Percentiles rank a stretch among this genome's conserved stretches.
Evolutionary conservation across 2,329 filamentous ascomycete species (phyloP).

Genomic region (Bipolaris gigantea): DNA sequence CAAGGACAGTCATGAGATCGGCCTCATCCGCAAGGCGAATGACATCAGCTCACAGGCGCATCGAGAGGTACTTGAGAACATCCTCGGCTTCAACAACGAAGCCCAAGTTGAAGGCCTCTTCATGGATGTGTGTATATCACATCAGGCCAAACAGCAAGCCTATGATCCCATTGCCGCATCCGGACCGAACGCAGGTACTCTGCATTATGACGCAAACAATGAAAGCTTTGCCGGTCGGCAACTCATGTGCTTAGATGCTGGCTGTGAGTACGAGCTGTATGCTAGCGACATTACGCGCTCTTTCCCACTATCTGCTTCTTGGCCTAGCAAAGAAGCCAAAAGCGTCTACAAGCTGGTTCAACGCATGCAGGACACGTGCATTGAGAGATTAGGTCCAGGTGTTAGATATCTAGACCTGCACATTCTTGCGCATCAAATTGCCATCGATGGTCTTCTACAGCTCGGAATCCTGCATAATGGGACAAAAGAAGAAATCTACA

Average conservation of each 20-base stretch:
- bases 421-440: constrained; percentile 70
- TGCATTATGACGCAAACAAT: constrained; percentile 87
- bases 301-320: constrained; percentile 73
- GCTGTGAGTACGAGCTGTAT: constrained; percentile 82
- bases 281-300: constrained; percentile 89
- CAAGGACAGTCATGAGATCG: constrained; percentile 83
- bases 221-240: constrained; percentile 69
- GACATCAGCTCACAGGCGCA: constrained; percentile 79
- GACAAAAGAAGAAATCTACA: constrained; percentile 69
- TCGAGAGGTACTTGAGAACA: constrained; percentile 65
- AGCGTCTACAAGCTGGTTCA: constrained; percentile 77
- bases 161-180: constrained; percentile 89
- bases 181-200: constrained; percentile 77
- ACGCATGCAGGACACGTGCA: constrained; percentile 77
- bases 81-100: constrained; percentile 71
- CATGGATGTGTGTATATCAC: constrained; percentile 68
- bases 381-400: constrained; percentile 68
- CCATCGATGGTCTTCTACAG: constrained; percentile 68
- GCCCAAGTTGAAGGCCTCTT: constrained; percentile 82
- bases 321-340: constrained; percentile 66
- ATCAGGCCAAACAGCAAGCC: constrained; percentile 74
- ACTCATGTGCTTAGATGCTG: constrained; percentile 82
- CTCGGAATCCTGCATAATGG: constrained; percentile 73
- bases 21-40: constrained; percentile 78
- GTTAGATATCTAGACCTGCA: constrained; percentile 73